Percentiles rank a stretch among this genome's conserved stretches.
These are phyloP conservation scores for Phialocephala subalpina DNA, from an alignment of 2,329 filamentous ascomycete genomes.

Conservation along the genomic window DNA sequence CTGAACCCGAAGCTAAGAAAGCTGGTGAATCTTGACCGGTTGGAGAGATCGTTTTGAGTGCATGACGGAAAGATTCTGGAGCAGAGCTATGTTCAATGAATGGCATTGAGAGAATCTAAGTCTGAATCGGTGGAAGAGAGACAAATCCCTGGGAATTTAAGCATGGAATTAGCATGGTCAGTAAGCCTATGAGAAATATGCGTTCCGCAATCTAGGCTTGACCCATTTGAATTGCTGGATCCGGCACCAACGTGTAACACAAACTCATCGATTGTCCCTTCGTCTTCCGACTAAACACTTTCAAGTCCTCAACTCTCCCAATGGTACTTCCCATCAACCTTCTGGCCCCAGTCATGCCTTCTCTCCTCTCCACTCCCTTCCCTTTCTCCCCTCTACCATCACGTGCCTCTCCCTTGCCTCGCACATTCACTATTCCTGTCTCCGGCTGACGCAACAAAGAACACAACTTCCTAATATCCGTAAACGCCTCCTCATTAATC, in stretches of 20 bases:
- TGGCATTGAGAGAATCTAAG: too few relatives aligned
- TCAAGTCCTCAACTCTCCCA: neutral
- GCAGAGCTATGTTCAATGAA: too few relatives aligned
- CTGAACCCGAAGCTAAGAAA: neutral
- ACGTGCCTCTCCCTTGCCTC: neutral
- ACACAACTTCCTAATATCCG: slow-evolving; percentile 9
- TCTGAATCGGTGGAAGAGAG: too few relatives aligned
- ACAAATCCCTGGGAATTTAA: too few relatives aligned
- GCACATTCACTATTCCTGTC: neutral
- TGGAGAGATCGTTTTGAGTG: neutral
- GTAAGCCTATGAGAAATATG: neutral
- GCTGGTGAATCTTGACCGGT: neutral
- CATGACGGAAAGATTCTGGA: neutral
- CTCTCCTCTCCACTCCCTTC: neutral
- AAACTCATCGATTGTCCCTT: neutral
- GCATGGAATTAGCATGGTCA: too few relatives aligned
- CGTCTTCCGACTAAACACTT: neutral
- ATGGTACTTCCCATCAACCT: neutral
- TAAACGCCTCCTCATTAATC: slow-evolving; percentile 8
- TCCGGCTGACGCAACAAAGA: slow-evolving; percentile 4
- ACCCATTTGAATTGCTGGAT: neutral
- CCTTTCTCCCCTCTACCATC: neutral
- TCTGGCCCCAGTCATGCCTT: neutral
- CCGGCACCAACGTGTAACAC: neutral
- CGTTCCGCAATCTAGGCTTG: neutral